A percentile compares a stretch with the other conserved stretches of the same genome.
phyloP scores from a whole-genome alignment of 345 rosid species.

The Abelmoschus esculentus region DNA sequence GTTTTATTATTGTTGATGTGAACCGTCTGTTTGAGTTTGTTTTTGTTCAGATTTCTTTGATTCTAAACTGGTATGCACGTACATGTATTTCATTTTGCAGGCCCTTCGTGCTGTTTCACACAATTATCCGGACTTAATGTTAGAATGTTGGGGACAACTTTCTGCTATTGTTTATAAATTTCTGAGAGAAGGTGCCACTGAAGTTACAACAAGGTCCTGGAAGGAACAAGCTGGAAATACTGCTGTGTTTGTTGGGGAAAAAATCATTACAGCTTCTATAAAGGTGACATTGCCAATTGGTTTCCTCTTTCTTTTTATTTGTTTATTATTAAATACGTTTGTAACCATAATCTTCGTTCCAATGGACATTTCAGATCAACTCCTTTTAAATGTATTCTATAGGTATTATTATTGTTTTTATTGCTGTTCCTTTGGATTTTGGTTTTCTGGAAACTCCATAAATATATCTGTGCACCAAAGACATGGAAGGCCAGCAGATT shows the following conservation, averaged over 20 bases:
- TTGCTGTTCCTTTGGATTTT: background rate
- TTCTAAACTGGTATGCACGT: background rate
- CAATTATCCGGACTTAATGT: constrained; percentile 60
- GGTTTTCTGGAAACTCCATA: background rate
- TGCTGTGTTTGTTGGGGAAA: constrained; percentile 55
- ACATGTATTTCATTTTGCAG: constrained; percentile 27
- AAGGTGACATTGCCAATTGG: constrained; percentile 34
- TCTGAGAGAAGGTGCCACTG: constrained; percentile 35
- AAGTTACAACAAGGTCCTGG: constrained; percentile 41
- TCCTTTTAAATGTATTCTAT: background rate
- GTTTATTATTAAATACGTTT: background rate
- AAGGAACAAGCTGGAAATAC: constrained; percentile 44
- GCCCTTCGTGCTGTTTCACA: constrained; percentile 77
- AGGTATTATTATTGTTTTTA: background rate
- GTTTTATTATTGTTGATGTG: background rate
- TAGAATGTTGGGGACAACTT: constrained; percentile 56
- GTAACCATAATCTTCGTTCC: background rate
- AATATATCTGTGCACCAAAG: background rate
- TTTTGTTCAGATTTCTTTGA: background rate
- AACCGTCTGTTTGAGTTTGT: background rate
- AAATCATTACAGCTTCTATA: constrained; percentile 58
- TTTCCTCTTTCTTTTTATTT: background rate
- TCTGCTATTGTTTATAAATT: constrained; percentile 44
- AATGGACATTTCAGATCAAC: background rate
- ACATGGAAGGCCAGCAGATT: background rate